A percentile compares a stretch with the other conserved stretches of the same genome.
Conservation (phyloP, 495 filamentous ascomycete species). For the Pyronema domesticum region DNA sequence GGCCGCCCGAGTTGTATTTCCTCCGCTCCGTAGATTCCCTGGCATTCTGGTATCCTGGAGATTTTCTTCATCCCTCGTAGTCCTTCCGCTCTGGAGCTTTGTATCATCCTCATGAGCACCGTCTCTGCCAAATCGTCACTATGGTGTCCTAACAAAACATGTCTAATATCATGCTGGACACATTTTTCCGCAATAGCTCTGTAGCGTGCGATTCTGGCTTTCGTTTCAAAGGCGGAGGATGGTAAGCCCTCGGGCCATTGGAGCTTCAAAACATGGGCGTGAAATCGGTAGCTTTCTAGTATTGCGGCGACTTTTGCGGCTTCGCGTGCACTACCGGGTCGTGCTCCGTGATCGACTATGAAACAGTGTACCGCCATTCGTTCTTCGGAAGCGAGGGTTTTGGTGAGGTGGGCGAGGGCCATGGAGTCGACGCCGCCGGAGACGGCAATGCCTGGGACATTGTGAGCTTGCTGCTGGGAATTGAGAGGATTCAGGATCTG, state of each 20-base stretch:
- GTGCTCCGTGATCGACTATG: slow-evolving; percentile 62
- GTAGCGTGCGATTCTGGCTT: slow-evolving; percentile 60
- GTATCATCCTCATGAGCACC: slow-evolving; percentile 64
- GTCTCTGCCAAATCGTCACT: slow-evolving; percentile 78
- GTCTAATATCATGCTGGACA: slow-evolving; percentile 28
- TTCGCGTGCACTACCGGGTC: slow-evolving; percentile 50
- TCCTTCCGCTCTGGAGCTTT: slow-evolving; percentile 64
- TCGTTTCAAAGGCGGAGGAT: slow-evolving; percentile 47
- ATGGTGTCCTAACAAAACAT: slow-evolving; percentile 66
- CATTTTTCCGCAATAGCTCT: slow-evolving; percentile 48
- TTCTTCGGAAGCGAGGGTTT: slow-evolving; percentile 27
- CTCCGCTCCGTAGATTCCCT: slow-evolving; percentile 50
- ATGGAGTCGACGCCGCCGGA: slow-evolving; percentile 95
- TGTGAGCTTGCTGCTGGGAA: neutral
- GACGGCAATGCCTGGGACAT: slow-evolving; percentile 52
- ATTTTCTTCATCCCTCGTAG: slow-evolving; percentile 48
- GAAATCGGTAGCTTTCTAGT: slow-evolving; percentile 26
- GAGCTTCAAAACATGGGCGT: slow-evolving; percentile 17
- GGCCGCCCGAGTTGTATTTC: slow-evolving; percentile 55
- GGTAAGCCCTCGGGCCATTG: slow-evolving; percentile 35
- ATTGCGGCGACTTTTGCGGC: slow-evolving; percentile 40
- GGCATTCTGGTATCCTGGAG: slow-evolving; percentile 63
- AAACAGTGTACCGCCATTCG: slow-evolving; percentile 39
- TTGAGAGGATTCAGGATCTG: neutral
- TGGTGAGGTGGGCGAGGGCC: slow-evolving; percentile 67